Evolutionary conservation across 2,329 filamentous ascomycete species (phyloP).

Genomic region (Arthrobotrys musiformis): DNA sequence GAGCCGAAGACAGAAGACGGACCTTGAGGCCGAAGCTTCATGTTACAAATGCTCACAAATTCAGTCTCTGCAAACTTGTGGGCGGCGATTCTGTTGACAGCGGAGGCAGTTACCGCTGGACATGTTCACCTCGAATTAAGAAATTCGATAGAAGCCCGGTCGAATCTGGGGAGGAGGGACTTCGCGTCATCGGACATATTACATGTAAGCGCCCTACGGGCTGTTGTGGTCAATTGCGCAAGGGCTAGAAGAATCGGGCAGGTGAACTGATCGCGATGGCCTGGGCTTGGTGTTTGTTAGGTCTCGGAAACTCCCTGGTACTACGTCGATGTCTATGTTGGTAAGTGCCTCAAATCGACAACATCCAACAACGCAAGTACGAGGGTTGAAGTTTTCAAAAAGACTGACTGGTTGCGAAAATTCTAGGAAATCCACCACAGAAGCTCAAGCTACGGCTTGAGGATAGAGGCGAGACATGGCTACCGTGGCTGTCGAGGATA

Average conservation of each 20-base stretch:
- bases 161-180: slow-evolving; percentile 35
- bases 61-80: slow-evolving; percentile 28
- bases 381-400: background rate
- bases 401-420: background rate
- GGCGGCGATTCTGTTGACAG: slow-evolving; percentile 24
- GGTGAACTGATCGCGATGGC: slow-evolving; percentile 21
- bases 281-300: slow-evolving; percentile 21
- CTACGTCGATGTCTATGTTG: slow-evolving; percentile 46
- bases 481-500: slow-evolving; percentile 40
- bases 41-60: slow-evolving; percentile 14
- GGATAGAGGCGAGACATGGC: slow-evolving; percentile 40
- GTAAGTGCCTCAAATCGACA: slow-evolving; percentile 21
- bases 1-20: background rate
- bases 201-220: slow-evolving; percentile 29
- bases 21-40: background rate
- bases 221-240: slow-evolving; percentile 26
- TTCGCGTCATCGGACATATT: slow-evolving; percentile 34
- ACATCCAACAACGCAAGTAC: slow-evolving; percentile 14
- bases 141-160: slow-evolving; percentile 42
- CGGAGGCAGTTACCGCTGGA: slow-evolving; percentile 36
- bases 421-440: slow-evolving; percentile 37
- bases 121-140: slow-evolving; percentile 48
- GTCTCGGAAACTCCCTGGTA: slow-evolving; percentile 40
- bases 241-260: slow-evolving; percentile 24
- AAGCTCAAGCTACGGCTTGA: slow-evolving; percentile 34